Percentiles rank a stretch among this genome's conserved stretches.
phyloP scores from a whole-genome alignment of 2,329 filamentous ascomycete species.

The Mycosphaerella arachidis region DNA sequence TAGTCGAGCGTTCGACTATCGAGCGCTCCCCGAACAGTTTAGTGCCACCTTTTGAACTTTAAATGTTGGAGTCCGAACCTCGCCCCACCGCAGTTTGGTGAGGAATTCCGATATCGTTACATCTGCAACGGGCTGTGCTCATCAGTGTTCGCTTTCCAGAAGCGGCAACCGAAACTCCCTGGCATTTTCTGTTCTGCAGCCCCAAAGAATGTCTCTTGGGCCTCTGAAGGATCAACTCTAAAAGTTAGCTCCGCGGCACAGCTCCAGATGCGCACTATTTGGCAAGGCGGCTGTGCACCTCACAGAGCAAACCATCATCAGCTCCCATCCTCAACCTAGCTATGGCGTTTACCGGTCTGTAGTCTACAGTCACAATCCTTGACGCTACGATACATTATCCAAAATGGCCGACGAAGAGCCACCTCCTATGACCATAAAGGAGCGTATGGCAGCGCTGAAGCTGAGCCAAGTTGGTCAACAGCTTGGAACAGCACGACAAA shows the following conservation, averaged over 20 bases:
- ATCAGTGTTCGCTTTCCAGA: not conserved
- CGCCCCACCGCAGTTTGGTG: no score
- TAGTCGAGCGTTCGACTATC: no score
- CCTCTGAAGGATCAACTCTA: not conserved
- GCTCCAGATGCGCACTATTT: not conserved
- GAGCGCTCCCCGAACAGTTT: no score
- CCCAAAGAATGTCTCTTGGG: not conserved
- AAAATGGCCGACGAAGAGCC: constrained; percentile 26
- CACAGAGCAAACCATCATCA: not conserved
- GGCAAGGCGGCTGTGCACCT: not conserved
- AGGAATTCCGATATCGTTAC: no score
- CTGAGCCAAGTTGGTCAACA: constrained; percentile 40
- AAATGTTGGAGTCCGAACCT: no score
- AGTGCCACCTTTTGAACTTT: no score
- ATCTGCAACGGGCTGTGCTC: not conserved
- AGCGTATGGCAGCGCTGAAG: constrained; percentile 47
- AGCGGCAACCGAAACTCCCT: not conserved
- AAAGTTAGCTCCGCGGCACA: not conserved
- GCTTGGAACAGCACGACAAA: constrained; percentile 34
- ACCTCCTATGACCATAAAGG: constrained; percentile 36
- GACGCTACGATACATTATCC: not conserved
- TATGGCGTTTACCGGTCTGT: not conserved
- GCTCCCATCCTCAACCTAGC: not conserved
- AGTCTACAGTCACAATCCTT: not conserved
- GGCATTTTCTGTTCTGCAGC: not conserved